phyloP scores from a whole-genome alignment of 129 eudicot genomes.

The Dittrichia graveolens region DNA sequence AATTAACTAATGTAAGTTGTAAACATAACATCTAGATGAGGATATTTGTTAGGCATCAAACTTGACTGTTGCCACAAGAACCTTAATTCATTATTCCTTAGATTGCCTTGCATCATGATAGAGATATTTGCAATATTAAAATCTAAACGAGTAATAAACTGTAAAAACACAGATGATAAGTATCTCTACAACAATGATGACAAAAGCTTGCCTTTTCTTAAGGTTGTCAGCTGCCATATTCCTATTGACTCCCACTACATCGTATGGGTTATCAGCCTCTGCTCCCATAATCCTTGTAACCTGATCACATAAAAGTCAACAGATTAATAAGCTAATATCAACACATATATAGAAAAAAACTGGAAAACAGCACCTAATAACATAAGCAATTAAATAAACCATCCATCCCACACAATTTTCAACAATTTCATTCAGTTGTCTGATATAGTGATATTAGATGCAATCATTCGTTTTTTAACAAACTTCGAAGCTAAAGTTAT shows the following conservation, averaged over 20 bases:
- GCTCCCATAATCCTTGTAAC: slow-evolving; percentile 87
- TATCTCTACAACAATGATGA: slow-evolving; percentile 7
- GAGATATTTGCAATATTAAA: neutral
- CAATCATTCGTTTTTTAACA: neutral
- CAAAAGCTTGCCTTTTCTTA: slow-evolving; percentile 77
- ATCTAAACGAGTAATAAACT: neutral
- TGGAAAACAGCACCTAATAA: neutral
- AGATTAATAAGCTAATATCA: slow-evolving; percentile 14
- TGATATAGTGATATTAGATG: neutral
- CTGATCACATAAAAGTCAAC: slow-evolving; percentile 43
- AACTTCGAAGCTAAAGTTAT: neutral
- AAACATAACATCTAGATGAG: neutral
- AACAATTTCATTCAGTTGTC: neutral
- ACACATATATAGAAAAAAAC: slow-evolving; percentile 16
- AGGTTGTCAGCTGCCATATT: slow-evolving; percentile 81
- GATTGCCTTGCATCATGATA: too few species aligned
- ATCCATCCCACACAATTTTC: neutral
- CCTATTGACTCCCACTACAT: slow-evolving; percentile 80
- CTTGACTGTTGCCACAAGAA: neutral
- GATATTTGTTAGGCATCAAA: neutral
- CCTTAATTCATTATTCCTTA: too few species aligned
- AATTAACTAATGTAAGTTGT: slow-evolving; percentile 7
- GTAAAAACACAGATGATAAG: slow-evolving; percentile 11
- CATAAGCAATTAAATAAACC: slow-evolving; percentile 11
- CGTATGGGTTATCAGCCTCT: slow-evolving; percentile 78